Conservation (phyloP, 2,329 filamentous ascomycete genomes). For the Verticillium isaacii region DNA sequence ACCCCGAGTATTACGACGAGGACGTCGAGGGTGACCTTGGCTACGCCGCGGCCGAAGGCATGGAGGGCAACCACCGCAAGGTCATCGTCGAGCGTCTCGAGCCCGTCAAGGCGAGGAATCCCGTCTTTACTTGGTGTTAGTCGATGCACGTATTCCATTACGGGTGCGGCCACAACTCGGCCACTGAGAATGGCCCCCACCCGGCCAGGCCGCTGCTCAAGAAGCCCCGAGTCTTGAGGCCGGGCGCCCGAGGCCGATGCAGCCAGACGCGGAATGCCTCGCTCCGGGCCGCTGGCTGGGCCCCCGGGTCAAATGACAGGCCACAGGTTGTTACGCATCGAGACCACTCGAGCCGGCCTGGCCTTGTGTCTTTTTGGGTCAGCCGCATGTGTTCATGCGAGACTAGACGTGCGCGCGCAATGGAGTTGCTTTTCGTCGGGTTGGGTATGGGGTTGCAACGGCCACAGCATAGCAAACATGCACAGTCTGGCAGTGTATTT, state of each 20-base stretch:
- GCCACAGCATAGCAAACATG: not conserved
- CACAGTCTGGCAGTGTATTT: not conserved
- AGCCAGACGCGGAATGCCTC: not conserved
- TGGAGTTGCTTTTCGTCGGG: not conserved
- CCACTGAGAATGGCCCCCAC: too few relatives aligned
- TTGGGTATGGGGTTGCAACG: not conserved
- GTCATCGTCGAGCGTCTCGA: constrained; percentile 96
- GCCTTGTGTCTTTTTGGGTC: not conserved
- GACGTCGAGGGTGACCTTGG: constrained; percentile 89
- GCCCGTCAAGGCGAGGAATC: constrained; percentile 90
- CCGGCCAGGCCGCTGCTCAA: too few relatives aligned
- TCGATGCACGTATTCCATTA: not conserved
- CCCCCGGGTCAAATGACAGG: not conserved
- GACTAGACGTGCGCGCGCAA: not conserved
- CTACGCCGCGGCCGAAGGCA: constrained; percentile 88
- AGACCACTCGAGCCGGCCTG: not conserved
- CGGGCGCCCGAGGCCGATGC: not conserved
- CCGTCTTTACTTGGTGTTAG: constrained; percentile 98
- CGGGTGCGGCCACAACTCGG: too few relatives aligned
- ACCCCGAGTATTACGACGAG: constrained; percentile 58
- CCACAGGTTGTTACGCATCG: not conserved
- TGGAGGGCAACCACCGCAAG: constrained; percentile 86
- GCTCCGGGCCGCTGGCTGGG: not conserved
- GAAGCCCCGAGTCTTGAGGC: too few relatives aligned
- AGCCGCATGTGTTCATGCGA: not conserved